A percentile compares a stretch with the other conserved stretches of the same genome.
These are phyloP conservation scores for Penicillium mononematosum DNA, from an alignment of 495 filamentous ascomycete genomes.

Conservation along the genomic window DNA sequence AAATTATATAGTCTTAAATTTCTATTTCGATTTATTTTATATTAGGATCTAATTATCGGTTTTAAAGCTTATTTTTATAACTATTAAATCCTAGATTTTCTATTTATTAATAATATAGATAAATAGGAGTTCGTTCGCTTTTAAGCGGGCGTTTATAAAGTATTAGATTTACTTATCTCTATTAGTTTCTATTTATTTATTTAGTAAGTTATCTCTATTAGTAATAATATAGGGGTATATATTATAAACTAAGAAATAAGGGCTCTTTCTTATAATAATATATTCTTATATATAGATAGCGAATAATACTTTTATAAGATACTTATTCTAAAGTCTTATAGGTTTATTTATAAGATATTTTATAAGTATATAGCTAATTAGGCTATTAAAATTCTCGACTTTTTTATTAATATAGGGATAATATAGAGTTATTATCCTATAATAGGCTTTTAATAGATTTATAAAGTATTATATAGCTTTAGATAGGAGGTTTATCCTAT, in stretches of 20 bases:
- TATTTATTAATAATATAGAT: neutral
- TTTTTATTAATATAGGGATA: neutral
- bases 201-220: neutral
- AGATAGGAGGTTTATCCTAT: neutral
- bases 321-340: neutral
- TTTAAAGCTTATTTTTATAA: neutral
- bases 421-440: neutral
- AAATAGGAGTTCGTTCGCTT: neutral
- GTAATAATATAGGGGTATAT: neutral
- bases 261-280: neutral
- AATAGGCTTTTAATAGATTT: neutral
- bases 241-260: constrained; percentile 1
- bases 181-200: neutral
- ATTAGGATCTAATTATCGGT: neutral
- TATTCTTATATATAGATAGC: neutral
- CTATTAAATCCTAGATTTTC: neutral
- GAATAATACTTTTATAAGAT: neutral
- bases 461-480: neutral
- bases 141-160: neutral
- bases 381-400: constrained; percentile 4
- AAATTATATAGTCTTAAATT: neutral
- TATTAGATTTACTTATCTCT: neutral
- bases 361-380: constrained; percentile 1
- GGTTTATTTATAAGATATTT: constrained; percentile 8
- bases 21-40: neutral